Base-by-base conservation (phyloP, 2,329 filamentous ascomycete species). In the Biscogniauxia sp. region DNA sequence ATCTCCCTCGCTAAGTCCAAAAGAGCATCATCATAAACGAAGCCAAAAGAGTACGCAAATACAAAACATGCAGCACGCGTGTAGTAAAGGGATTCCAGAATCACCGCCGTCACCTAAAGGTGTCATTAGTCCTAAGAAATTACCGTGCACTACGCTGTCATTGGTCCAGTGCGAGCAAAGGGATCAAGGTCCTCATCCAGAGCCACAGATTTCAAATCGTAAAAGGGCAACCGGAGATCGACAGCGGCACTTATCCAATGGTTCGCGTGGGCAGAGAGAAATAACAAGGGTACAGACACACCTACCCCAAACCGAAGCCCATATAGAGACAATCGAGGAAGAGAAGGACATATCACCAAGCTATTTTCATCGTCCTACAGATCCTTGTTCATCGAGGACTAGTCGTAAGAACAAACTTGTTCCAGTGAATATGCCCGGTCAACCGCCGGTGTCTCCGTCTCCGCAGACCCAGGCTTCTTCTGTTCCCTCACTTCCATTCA, bases 401-500 rank as follows among this genome's bases (percentile, higher is more conserved):
- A 13, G 50, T 60, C 15, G 45, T 26, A 62, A 53, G 53, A 56
- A 60, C 49, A 51, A 56, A 11, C 49, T 51, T 8, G 41, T 41
- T 8, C 55, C 37, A 5, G 53, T 49, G n/a, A 50, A 58, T 57
- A 32, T 23, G 37, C 53, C 8, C 41, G 52, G 37, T 52, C 62
- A 57, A 51, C 61, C 54, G 49, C 59, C 26, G 26, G 63, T 58
- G 26, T 54, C 32, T 19, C 55, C n/a, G 45, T 61, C 66, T 15
- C 60, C 55, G 19, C 61, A 57, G n/a, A 68, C 63, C 11, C 68
- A 66, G 13, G 61, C 64, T 8, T 73, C 66, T 11, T 66, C 69
- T 9, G 57, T 67, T 20, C 69, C 69, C 20, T 69, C 70, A 20
- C 62, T 75, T 4, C 73, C 74, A 13, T 72, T 64, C 26, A 65